Conservation (phyloP, 345 rosid genomes). For the Rhodomyrtus tomentosa region DNA sequence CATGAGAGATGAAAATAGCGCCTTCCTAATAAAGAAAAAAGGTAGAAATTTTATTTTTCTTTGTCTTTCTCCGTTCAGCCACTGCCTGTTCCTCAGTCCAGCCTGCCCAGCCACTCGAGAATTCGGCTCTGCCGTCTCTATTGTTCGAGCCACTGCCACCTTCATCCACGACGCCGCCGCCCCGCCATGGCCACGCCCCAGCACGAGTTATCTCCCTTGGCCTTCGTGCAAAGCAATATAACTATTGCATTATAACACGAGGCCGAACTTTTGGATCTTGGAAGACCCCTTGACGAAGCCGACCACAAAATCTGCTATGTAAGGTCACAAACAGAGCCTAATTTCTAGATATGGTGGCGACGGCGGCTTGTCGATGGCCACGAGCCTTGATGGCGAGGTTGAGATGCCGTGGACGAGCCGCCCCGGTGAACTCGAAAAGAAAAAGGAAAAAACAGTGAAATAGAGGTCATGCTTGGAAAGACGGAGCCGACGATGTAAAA, state of each 20-base stretch:
- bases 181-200: neutral
- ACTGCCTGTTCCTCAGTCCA: neutral
- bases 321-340: neutral
- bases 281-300: neutral
- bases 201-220: neutral
- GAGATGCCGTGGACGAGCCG: neutral
- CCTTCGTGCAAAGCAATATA: neutral
- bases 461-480: neutral
- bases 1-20: no score
- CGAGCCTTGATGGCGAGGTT: neutral
- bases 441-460: accelerated
- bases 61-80: neutral
- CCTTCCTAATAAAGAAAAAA: no score
- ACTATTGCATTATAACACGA: no score
- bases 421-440: neutral
- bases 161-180: neutral
- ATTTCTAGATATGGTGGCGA: neutral
- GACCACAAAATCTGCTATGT: neutral
- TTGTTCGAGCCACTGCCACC: neutral
- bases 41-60: neutral
- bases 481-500: neutral
- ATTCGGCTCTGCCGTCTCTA: neutral
- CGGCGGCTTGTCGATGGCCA: neutral
- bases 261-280: no score
- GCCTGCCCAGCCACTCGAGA: neutral